Percentiles rank a stretch among this genome's conserved stretches.
These are phyloP conservation scores for Nicotiana rustica DNA, from an alignment of 305 asterid species.

Conservation along the genomic window DNA sequence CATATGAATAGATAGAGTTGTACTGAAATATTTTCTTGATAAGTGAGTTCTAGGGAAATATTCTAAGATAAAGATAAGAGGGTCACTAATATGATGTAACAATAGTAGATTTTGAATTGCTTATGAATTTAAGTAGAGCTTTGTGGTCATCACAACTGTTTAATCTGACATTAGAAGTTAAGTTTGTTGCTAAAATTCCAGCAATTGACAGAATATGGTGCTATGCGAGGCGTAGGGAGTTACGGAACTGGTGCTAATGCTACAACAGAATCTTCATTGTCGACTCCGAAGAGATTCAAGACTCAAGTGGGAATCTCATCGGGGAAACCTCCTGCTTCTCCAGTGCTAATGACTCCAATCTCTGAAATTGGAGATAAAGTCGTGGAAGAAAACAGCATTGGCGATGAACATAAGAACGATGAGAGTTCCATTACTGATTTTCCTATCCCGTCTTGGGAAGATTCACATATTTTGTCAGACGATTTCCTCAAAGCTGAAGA, in stretches of 20 bases:
- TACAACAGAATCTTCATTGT: conserved; percentile 53
- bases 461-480: conserved; percentile 60
- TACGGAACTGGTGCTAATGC: conserved; percentile 48
- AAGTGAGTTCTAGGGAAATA: not conserved
- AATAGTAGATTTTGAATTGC: not conserved
- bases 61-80: not conserved
- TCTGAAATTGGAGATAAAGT: conserved; percentile 49
- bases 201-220: conserved; percentile 62
- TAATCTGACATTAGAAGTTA: conserved; percentile 31
- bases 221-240: conserved; percentile 58
- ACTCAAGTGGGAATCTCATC: conserved; percentile 49
- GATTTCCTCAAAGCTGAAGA: conserved; percentile 58
- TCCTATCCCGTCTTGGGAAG: conserved; percentile 66
- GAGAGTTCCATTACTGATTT: conserved; percentile 50
- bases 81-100: not conserved
- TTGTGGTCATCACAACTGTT: not conserved
- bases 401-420: conserved; percentile 38
- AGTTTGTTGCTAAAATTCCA: conserved; percentile 40
- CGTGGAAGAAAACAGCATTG: conserved; percentile 41
- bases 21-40: not conserved
- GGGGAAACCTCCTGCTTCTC: conserved; percentile 42
- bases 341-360: conserved; percentile 56
- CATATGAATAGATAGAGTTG: not conserved
- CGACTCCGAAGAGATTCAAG: conserved; percentile 55
- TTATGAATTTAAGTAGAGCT: not conserved